phyloP scores from a whole-genome alignment of 106 monocot genomes.

The Dendrobium officinale region DNA sequence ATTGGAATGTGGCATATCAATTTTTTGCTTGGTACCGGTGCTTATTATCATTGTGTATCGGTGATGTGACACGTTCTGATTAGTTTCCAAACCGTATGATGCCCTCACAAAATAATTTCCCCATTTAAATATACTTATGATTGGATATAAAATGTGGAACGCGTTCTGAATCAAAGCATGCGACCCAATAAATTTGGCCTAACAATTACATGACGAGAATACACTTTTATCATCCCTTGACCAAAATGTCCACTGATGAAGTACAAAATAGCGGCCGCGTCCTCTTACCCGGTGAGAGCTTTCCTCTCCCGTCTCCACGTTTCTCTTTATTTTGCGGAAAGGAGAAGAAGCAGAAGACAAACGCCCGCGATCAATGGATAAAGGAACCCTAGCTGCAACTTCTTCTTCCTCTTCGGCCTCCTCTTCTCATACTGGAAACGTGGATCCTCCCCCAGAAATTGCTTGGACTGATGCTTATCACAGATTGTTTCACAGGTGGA shows the following conservation, averaged over 20 bases:
- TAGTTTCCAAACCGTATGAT: too few species aligned
- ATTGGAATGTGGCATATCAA: too few species aligned
- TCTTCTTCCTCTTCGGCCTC: conserved; percentile 14
- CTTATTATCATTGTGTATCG: too few species aligned
- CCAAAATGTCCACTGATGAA: background rate
- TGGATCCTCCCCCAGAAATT: conserved; percentile 38
- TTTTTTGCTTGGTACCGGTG: too few species aligned
- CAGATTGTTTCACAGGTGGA: conserved; percentile 21
- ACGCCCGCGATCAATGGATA: background rate
- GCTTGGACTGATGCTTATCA: conserved; percentile 46
- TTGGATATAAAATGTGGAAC: too few species aligned
- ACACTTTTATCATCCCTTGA: background rate
- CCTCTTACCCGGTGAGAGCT: background rate
- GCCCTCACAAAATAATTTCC: too few species aligned
- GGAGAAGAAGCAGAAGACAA: background rate
- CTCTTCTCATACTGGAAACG: background rate
- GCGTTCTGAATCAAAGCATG: too few species aligned
- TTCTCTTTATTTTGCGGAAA: background rate
- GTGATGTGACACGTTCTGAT: too few species aligned
- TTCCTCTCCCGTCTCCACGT: background rate
- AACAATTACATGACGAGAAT: background rate
- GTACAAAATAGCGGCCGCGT: background rate
- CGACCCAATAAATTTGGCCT: background rate
- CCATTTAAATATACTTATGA: too few species aligned
- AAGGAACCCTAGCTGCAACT: conserved; percentile 7